Conservation (phyloP, 2,329 filamentous ascomycete genomes). For the Ceratocystis huliohia region DNA sequence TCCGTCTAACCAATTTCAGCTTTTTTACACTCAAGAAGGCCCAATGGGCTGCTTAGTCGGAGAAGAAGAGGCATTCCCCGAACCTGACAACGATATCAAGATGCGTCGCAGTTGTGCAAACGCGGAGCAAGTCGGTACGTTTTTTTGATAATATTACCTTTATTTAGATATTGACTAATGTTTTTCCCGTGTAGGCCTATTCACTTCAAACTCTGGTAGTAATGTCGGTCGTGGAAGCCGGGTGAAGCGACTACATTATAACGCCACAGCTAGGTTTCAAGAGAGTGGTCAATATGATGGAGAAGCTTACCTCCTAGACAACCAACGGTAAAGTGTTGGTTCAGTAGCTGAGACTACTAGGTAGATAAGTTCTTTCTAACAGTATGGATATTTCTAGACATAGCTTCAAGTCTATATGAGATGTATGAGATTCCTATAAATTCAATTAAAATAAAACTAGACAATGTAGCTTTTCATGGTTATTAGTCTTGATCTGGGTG, state of each 20-base stretch:
- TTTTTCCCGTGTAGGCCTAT: conserved; percentile 48
- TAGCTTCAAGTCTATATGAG: background rate
- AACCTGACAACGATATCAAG: conserved; percentile 73
- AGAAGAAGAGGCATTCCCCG: conserved; percentile 61
- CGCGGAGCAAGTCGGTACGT: conserved; percentile 65
- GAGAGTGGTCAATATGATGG: background rate
- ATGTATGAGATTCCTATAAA: background rate
- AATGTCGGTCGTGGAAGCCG: background rate
- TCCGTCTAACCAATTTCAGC: conserved; percentile 27
- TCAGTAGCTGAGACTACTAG: background rate
- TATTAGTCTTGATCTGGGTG: conserved; percentile 23
- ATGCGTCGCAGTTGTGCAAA: conserved; percentile 80
- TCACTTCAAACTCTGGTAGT: conserved; percentile 44
- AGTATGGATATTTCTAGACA: background rate
- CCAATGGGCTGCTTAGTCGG: conserved; percentile 43
- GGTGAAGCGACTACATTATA: background rate
- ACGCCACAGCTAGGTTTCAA: background rate
- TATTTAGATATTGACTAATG: background rate
- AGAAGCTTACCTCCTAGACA: background rate
- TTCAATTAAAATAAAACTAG: background rate
- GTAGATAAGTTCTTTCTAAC: background rate
- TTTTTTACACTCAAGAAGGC: conserved; percentile 41
- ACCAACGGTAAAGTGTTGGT: background rate
- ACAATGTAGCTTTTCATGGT: background rate
- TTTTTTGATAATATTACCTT: conserved; percentile 22